Percentiles rank a stretch among this genome's conserved stretches.
phyloP scores from a whole-genome alignment of 257 asterid genomes.

The Nicotiana obtusifolia region DNA sequence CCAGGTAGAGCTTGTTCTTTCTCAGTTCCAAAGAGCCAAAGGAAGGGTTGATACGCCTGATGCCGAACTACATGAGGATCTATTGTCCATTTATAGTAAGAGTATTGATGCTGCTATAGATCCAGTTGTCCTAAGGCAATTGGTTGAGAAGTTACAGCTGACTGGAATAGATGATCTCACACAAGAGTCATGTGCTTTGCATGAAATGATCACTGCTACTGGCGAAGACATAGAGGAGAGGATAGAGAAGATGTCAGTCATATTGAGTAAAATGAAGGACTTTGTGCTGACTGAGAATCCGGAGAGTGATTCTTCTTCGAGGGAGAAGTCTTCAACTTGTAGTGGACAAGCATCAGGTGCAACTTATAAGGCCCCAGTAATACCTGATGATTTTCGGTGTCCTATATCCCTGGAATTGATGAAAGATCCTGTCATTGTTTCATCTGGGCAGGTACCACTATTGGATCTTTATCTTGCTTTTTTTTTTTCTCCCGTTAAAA shows the following conservation, averaged over 20 bases:
- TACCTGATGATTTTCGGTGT: slow-evolving; percentile 97
- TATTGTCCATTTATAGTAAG: slow-evolving; percentile 48
- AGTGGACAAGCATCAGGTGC: slow-evolving; percentile 43
- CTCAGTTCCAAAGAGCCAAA: slow-evolving; percentile 96
- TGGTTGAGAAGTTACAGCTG: slow-evolving; percentile 79
- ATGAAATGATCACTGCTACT: slow-evolving; percentile 80
- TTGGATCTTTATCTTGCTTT: slow-evolving; percentile 9
- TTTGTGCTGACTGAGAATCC: slow-evolving; percentile 85
- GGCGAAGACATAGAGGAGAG: slow-evolving; percentile 86
- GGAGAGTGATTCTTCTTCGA: slow-evolving; percentile 32
- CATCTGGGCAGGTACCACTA: slow-evolving; percentile 85
- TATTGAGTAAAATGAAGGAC: slow-evolving; percentile 80
- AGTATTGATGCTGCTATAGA: slow-evolving; percentile 39
- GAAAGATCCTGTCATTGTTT: slow-evolving; percentile 96
- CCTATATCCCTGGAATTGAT: slow-evolving; percentile 93
- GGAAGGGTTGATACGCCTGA: slow-evolving; percentile 84
- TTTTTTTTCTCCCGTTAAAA: slow-evolving; percentile 1
- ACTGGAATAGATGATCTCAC: slow-evolving; percentile 72
- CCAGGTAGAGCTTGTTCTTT: slow-evolving; percentile 95
- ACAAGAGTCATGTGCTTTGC: slow-evolving; percentile 94
- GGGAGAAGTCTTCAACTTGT: slow-evolving; percentile 46
- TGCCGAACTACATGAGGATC: slow-evolving; percentile 68
- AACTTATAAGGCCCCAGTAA: slow-evolving; percentile 47
- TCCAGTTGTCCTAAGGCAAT: slow-evolving; percentile 46
- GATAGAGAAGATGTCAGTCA: slow-evolving; percentile 92